These are phyloP conservation scores for Lotus japonicus DNA, from an alignment of 306 rosid genomes.

Conservation along the genomic window DNA sequence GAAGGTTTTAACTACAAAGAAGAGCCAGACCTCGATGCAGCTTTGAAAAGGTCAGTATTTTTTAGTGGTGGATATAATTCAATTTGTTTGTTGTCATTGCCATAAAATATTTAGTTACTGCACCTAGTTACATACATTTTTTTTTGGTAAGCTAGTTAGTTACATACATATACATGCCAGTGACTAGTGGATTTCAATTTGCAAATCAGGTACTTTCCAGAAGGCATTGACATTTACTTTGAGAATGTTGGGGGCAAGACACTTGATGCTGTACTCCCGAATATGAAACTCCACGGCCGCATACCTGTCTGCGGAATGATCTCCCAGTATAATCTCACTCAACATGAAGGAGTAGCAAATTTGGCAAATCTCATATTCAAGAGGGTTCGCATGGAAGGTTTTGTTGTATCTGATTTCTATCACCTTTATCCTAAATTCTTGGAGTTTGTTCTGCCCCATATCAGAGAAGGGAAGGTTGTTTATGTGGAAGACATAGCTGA, in stretches of 20 bases:
- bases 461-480: constrained; percentile 24
- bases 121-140: background rate
- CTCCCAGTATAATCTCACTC: constrained; percentile 29
- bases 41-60: constrained; percentile 16
- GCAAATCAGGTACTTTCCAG: constrained; percentile 24
- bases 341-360: constrained; percentile 25
- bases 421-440: constrained; percentile 26
- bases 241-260: constrained; percentile 33
- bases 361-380: constrained; percentile 21
- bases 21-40: constrained; percentile 20
- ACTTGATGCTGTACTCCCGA: constrained; percentile 29
- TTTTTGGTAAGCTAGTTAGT: too few species aligned
- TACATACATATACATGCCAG: background rate
- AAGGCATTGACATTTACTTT: constrained; percentile 33
- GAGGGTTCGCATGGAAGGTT: constrained; percentile 20
- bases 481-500: constrained; percentile 25
- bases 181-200: background rate
- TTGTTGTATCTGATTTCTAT: background rate
- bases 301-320: constrained; percentile 32
- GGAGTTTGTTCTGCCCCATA: constrained; percentile 22
- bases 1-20: constrained; percentile 33
- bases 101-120: background rate
- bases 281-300: constrained; percentile 23
- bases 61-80: background rate
- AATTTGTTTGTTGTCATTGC: background rate